These are phyloP conservation scores for Capsicum rhomboideum DNA, from an alignment of 257 asterid species.

Conservation along the genomic window DNA sequence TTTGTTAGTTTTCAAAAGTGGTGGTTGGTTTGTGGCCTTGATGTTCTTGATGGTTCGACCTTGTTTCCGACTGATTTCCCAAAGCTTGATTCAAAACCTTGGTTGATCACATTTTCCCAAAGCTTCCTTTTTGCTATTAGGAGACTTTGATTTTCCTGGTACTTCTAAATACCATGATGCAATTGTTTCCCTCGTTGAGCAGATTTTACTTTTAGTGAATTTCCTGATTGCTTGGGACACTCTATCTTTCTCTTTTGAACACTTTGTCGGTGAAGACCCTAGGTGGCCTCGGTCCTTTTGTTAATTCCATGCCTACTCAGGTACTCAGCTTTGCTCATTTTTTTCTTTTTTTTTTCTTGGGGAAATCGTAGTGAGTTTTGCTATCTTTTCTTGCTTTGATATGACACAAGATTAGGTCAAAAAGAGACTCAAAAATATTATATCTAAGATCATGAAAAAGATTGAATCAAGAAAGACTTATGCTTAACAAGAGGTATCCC, in stretches of 20 bases:
- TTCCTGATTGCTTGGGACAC: background rate
- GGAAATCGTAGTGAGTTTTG: background rate
- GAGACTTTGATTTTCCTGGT: background rate
- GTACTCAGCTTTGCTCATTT: background rate
- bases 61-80: background rate
- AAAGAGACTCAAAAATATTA: background rate
- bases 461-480: background rate
- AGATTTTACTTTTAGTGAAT: background rate
- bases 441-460: background rate
- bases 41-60: background rate
- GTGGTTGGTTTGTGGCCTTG: background rate
- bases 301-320: background rate
- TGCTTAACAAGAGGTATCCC: background rate
- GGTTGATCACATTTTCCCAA: background rate
- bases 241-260: too few species aligned
- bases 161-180: background rate
- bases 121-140: background rate
- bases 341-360: too few species aligned
- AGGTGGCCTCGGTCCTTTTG: background rate
- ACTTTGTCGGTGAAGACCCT: background rate
- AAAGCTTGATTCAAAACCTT: background rate
- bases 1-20: background rate
- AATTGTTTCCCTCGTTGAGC: background rate
- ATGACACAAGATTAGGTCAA: background rate
- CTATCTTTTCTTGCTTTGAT: background rate